A percentile compares a stretch with the other conserved stretches of the same genome.
These are phyloP conservation scores for Limnomonas spitsbergensis DNA, from an alignment of 139 green algal genomes.

Conservation along the genomic window DNA sequence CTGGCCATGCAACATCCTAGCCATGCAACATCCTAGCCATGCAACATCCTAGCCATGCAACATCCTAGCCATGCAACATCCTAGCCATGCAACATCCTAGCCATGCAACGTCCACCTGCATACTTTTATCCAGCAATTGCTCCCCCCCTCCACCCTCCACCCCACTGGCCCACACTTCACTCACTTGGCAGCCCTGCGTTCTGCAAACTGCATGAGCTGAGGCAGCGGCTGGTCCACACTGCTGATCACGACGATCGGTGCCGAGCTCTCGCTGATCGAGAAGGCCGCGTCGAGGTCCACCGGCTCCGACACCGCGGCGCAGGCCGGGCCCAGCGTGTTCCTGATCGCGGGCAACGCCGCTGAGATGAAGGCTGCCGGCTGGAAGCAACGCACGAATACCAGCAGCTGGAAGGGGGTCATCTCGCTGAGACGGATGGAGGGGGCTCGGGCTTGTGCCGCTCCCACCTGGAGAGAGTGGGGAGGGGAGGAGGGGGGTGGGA, in stretches of 20 bases:
- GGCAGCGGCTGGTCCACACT: constrained; percentile 34
- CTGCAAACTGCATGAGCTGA: constrained; percentile 39
- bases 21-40: no score
- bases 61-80: no score
- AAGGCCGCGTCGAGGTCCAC: constrained; percentile 39
- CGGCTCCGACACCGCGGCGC: constrained; percentile 25
- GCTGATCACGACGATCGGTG: constrained; percentile 38
- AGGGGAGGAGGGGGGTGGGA: no score
- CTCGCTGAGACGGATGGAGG: constrained; percentile 1
- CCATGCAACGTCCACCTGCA: no score
- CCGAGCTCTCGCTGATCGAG: constrained; percentile 5
- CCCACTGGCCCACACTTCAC: no score
- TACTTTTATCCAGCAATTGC: no score
- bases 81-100: no score
- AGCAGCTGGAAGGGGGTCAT: constrained; percentile 40
- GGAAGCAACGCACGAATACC: constrained; percentile 40
- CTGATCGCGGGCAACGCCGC: constrained; percentile 19
- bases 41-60: no score
- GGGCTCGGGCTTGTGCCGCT: neutral
- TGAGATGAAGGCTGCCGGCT: constrained; percentile 33
- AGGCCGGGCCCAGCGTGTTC: constrained; percentile 28
- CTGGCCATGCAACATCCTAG: no score
- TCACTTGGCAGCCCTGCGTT: constrained; percentile 22
- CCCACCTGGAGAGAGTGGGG: no score
- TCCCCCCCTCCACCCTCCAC: no score